Conservation (phyloP, 208 protist species). For the Lotmaria passim region DNA sequence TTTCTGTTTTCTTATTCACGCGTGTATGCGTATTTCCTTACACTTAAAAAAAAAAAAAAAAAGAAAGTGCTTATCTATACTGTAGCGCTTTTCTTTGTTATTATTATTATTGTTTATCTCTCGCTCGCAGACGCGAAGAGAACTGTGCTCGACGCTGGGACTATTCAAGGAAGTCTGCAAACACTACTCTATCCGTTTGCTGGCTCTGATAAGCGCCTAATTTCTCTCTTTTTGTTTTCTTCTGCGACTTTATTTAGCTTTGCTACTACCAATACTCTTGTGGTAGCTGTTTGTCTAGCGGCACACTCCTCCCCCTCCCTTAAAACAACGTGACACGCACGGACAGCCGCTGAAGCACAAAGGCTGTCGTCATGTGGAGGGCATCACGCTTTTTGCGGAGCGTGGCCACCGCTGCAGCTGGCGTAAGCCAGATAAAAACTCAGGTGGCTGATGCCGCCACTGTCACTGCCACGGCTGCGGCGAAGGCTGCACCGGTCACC, state of each 20-base stretch:
- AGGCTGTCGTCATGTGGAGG: conserved; percentile 45
- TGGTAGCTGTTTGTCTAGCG: conserved; percentile 1
- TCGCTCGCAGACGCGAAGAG: neutral
- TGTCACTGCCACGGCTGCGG: neutral
- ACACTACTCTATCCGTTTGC: no score
- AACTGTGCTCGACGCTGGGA: no score
- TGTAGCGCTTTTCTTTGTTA: conserved; percentile 29
- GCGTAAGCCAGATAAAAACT: neutral
- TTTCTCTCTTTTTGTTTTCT: neutral
- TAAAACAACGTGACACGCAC: no score
- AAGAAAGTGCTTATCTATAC: no score
- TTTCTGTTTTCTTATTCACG: no score
- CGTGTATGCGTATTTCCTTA: no score
- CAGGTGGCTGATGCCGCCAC: conserved; percentile 4
- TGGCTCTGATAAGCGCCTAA: no score
- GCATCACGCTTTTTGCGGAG: conserved; percentile 37
- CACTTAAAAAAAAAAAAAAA: no score
- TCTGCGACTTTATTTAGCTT: neutral
- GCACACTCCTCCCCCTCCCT: no score
- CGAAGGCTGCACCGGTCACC: conserved; percentile 8
- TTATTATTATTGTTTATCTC: conserved; percentile 16
- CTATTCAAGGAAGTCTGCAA: no score
- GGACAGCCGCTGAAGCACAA: neutral
- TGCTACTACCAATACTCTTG: neutral
- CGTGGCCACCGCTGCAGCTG: conserved; percentile 9